phyloP scores from a whole-genome alignment of 257 asterid species.

The Jasminum sambac region DNA sequence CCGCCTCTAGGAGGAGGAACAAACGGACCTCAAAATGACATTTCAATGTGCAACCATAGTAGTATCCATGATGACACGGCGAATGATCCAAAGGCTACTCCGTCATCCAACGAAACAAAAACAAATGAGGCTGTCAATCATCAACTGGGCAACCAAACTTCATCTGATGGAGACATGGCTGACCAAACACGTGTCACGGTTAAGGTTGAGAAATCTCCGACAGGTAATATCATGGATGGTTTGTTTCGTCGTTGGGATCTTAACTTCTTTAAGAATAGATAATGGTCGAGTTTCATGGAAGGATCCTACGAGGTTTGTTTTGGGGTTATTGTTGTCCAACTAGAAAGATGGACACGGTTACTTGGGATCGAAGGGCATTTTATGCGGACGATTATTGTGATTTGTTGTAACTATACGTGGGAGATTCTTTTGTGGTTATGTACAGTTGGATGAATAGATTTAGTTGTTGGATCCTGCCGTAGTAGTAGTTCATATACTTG shows the following conservation, averaged over 20 bases:
- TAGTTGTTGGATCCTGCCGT: slow-evolving; percentile 13
- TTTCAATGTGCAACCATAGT: slow-evolving; percentile 9
- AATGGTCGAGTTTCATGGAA: slow-evolving; percentile 25
- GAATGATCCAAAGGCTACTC: slow-evolving; percentile 14
- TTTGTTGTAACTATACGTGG: slow-evolving; percentile 27
- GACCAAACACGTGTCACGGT: slow-evolving; percentile 67
- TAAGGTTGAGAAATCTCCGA: slow-evolving; percentile 65
- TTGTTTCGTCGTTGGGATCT: slow-evolving; percentile 86
- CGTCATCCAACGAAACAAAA: slow-evolving; percentile 28
- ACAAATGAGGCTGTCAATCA: slow-evolving; percentile 23
- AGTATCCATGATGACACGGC: slow-evolving; percentile 4
- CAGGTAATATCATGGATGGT: slow-evolving; percentile 68
- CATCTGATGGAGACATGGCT: slow-evolving; percentile 42
- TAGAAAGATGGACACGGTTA: slow-evolving; percentile 4
- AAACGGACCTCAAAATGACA: slow-evolving; percentile 15
- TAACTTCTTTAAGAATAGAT: slow-evolving; percentile 68
- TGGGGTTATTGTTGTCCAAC: background rate
- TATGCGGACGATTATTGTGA: background rate
- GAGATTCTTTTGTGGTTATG: slow-evolving; percentile 34
- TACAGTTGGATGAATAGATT: slow-evolving; percentile 34
- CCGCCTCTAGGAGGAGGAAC: slow-evolving; percentile 24
- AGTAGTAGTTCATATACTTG: slow-evolving; percentile 5
- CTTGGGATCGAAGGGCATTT: slow-evolving; percentile 11
- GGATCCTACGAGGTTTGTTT: slow-evolving; percentile 6
- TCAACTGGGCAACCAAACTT: slow-evolving; percentile 31